Percentiles rank a stretch among this genome's conserved stretches.
phyloP scores from a whole-genome alignment of 192 early-diverging fungal species.

The Podila epicladia region DNA sequence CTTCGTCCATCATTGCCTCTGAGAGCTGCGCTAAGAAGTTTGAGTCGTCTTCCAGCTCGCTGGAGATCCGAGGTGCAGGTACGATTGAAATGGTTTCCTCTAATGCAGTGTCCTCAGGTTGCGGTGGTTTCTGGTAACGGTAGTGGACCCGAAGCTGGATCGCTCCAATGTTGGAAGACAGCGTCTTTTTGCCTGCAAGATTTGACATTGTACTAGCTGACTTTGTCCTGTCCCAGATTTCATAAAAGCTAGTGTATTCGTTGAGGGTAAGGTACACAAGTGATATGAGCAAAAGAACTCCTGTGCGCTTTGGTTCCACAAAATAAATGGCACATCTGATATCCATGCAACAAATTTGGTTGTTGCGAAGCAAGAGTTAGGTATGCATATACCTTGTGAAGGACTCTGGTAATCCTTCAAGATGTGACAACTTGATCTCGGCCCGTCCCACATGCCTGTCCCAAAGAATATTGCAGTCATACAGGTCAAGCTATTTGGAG shows the following conservation, averaged over 20 bases:
- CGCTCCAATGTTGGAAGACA: conserved; percentile 75
- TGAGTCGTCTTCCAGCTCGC: conserved; percentile 17
- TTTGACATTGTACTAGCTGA: conserved; percentile 69
- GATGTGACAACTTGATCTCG: conserved; percentile 68
- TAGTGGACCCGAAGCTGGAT: conserved; percentile 75
- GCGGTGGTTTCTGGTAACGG: conserved; percentile 60
- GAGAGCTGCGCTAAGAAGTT: conserved; percentile 43
- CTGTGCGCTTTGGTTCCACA: not conserved
- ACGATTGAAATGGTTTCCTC: conserved; percentile 7
- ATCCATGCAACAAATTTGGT: too few species aligned
- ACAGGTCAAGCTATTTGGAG: conserved; percentile 70
- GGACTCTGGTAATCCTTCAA: conserved; percentile 72
- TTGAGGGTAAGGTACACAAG: not conserved
- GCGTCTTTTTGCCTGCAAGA: conserved; percentile 57
- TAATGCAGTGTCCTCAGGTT: conserved; percentile 3
- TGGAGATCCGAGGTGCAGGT: conserved; percentile 29
- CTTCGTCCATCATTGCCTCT: conserved; percentile 41
- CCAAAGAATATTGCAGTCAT: conserved; percentile 68
- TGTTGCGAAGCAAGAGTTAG: too few species aligned
- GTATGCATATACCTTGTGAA: conserved; percentile 60
- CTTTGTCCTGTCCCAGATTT: conserved; percentile 79
- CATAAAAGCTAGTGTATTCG: conserved; percentile 63
- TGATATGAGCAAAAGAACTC: not conserved
- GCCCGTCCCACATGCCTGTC: conserved; percentile 74
- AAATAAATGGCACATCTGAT: not conserved